These are phyloP conservation scores for Melaleuca quinquenervia DNA, from an alignment of 345 rosid genomes.

Conservation along the genomic window DNA sequence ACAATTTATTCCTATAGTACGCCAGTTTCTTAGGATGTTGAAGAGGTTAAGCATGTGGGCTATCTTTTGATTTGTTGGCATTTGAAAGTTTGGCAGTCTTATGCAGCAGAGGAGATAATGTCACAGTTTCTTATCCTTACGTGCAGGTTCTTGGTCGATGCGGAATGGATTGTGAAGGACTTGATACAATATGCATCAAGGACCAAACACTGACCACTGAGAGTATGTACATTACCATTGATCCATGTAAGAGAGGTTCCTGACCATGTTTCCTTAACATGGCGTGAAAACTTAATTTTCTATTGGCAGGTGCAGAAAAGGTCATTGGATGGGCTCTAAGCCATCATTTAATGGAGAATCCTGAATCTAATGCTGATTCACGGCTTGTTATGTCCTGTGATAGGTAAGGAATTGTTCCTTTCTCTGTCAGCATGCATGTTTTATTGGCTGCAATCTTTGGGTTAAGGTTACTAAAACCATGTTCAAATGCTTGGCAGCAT, in stretches of 20 bases:
- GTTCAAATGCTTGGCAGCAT: conserved; percentile 47
- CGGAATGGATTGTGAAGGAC: conserved; percentile 67
- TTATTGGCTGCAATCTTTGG: conserved; percentile 3
- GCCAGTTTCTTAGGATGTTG: background rate
- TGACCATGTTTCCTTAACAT: background rate
- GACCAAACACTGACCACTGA: conserved; percentile 74
- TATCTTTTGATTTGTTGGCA: background rate
- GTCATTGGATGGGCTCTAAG: conserved; percentile 81
- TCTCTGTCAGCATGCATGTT: conserved; percentile 2
- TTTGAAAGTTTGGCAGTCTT: background rate
- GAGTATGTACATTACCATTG: conserved; percentile 27
- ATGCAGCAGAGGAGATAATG: background rate
- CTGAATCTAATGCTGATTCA: conserved; percentile 44
- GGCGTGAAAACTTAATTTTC: background rate
- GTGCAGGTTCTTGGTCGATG: conserved; percentile 51
- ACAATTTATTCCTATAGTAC: background rate
- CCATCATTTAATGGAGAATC: conserved; percentile 67
- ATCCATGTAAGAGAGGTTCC: background rate
- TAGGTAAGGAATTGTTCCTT: conserved; percentile 37
- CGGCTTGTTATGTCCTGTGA: conserved; percentile 54
- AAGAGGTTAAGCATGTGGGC: background rate
- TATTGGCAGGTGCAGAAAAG: conserved; percentile 68
- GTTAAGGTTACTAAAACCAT: conserved; percentile 8
- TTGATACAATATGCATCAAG: conserved; percentile 55
- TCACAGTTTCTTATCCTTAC: conserved; percentile 1